phyloP scores from a whole-genome alignment of 73 alveolate species.

The Effrenium voratum region DNA sequence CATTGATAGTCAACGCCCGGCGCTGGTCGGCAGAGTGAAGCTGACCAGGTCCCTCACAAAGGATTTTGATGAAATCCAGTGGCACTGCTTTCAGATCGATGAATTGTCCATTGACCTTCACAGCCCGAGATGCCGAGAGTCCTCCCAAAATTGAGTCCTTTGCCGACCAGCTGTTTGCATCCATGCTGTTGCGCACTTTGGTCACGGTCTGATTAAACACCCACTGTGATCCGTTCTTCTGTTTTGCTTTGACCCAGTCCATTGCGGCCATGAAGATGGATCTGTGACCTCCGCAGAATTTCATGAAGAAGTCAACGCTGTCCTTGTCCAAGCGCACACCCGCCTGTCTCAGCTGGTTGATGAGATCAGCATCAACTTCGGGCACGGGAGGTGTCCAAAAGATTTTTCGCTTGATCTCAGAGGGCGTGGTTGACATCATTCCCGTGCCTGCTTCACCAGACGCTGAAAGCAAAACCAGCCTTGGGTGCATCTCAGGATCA shows the following conservation, averaged over 20 bases:
- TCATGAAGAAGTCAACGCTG: constrained; percentile 6
- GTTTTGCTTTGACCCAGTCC: neutral
- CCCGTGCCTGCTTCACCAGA: constrained; percentile 7
- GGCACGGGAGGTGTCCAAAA: constrained; percentile 49
- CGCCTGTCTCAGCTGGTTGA: constrained; percentile 18
- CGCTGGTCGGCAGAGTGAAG: neutral
- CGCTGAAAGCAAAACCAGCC: neutral
- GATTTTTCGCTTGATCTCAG: constrained; percentile 4
- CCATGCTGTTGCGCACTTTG: constrained; percentile 26
- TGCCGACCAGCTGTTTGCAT: neutral
- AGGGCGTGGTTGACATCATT: neutral
- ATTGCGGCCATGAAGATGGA: neutral
- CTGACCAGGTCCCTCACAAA: constrained; percentile 9
- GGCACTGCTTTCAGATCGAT: constrained; percentile 15
- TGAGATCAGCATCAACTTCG: neutral
- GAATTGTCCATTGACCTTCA: neutral
- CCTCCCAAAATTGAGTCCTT: neutral
- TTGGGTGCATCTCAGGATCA: neutral
- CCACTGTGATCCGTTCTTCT: neutral
- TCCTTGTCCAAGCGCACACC: neutral
- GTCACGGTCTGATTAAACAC: neutral
- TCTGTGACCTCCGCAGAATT: constrained; percentile 45
- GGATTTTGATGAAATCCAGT: neutral
- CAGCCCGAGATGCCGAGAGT: constrained; percentile 3
- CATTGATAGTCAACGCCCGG: constrained; percentile 10